Base-by-base conservation (phyloP, 345 rosid species). In the Eutrema japonicum region DNA sequence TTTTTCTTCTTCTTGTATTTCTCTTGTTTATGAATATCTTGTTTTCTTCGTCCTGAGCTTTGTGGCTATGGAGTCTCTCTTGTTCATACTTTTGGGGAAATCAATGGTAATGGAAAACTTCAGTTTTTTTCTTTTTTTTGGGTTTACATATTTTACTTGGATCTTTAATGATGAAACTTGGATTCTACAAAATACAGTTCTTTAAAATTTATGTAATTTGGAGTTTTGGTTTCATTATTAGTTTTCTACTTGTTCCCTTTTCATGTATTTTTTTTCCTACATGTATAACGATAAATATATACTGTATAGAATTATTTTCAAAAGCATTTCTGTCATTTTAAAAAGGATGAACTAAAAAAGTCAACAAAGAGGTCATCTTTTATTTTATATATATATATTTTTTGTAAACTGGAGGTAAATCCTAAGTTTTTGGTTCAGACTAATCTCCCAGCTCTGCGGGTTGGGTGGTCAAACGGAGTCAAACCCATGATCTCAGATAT, bases 51-150 rank as follows among this genome's bases (percentile, higher is more conserved):
- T 58, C 67, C 33, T 57, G 11, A 32, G 73, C 67, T 74, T 66
- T 22, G 52, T 10, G 47, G 68, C 73, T 58, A 75, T 75, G 70
- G 70, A 68, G 70, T 61, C 79, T 68, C 79, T 68, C 73, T 75
- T 68, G 68, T 75, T 75, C 73, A 67, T 75, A 67, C 78, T 75
- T 51, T 67, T 75, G 61, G 67, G 32, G 61, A 38, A 74, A 66
- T 74, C 41, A 54, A 49, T 73, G 73, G 69, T 52, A 50, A 51
- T 57, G 54, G 43, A 18, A 8, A 38, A 5, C 2, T 40, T 74
- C 5, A 13, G 4, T 11, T 32, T 32, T 32, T 49, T 49, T 1
- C 4, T 40, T 49, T 60, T 48, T 32, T 4, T n/a, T n/a, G n/a
- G 4, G 4, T 4, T 4, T 32, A 3, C n/a, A n/a, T n/a, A n/a